Conservation (phyloP, 805 yeast genomes). For the Torulaspora franciscae region DNA sequence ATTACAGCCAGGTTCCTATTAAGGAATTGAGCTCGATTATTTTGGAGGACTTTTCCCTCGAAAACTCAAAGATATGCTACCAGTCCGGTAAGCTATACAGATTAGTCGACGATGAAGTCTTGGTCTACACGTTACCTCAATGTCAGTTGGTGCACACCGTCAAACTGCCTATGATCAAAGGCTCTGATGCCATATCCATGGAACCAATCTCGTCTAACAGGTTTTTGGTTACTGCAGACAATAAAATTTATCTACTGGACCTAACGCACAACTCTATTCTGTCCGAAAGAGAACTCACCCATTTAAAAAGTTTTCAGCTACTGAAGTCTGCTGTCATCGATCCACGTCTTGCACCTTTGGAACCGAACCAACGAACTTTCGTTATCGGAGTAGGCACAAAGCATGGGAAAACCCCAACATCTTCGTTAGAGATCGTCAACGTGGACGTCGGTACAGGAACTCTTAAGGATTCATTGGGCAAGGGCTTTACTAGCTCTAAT, state of each 20-base stretch:
- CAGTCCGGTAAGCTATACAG: constrained; percentile 30
- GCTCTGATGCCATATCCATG: constrained; percentile 20
- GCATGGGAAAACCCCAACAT: constrained; percentile 25
- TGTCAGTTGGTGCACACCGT: constrained; percentile 22
- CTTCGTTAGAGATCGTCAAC: constrained; percentile 33
- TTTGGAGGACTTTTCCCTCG: constrained; percentile 21
- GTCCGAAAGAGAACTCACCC: constrained; percentile 24
- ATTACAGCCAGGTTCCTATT: constrained; percentile 12
- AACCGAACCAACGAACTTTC: constrained; percentile 22
- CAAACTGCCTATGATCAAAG: constrained; percentile 26
- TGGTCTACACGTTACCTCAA: constrained; percentile 26
- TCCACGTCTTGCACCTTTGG: constrained; percentile 2
- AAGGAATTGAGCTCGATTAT: constrained; percentile 28
- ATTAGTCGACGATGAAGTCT: constrained; percentile 16
- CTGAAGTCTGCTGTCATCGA: constrained; percentile 24
- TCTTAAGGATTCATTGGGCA: constrained; percentile 66
- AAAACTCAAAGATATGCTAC: constrained; percentile 24
- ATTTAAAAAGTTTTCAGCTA: constrained; percentile 30
- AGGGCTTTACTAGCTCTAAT: constrained; percentile 37
- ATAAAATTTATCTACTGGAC: constrained; percentile 30
- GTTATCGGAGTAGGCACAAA: constrained; percentile 33
- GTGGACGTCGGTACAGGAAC: constrained; percentile 63
- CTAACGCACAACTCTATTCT: constrained; percentile 27
- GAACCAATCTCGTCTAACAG: constrained; percentile 32
- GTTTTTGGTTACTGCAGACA: constrained; percentile 28